Evolutionary conservation across 345 rosid species (phyloP).

Genomic region (Heritiera littoralis): DNA sequence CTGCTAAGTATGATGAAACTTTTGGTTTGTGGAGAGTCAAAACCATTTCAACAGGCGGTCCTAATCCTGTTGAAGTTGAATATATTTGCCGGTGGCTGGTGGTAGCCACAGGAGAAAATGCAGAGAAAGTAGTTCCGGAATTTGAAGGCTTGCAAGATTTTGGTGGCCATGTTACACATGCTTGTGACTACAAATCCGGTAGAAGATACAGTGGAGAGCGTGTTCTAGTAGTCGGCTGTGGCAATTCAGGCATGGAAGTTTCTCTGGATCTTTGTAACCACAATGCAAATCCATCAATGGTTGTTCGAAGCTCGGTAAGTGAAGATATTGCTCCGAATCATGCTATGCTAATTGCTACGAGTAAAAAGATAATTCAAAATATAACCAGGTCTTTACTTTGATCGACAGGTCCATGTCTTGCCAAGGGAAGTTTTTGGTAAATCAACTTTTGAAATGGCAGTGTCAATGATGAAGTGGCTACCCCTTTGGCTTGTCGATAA

Average conservation of each 20-base stretch:
- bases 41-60: constrained; percentile 42
- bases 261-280: constrained; percentile 79
- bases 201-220: constrained; percentile 52
- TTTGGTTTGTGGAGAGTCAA: constrained; percentile 71
- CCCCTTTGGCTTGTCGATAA: constrained; percentile 82
- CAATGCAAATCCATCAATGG: constrained; percentile 73
- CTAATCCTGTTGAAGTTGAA: constrained; percentile 50
- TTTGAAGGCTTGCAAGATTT: constrained; percentile 68
- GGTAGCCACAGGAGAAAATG: constrained; percentile 89
- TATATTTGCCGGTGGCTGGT: constrained; percentile 81
- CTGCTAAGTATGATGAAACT: constrained; percentile 67
- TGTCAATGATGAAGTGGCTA: constrained; percentile 57
- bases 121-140: constrained; percentile 72
- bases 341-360: background rate
- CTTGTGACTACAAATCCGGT: constrained; percentile 81
- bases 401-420: constrained; percentile 71
- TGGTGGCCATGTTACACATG: constrained; percentile 60
- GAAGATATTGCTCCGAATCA: background rate
- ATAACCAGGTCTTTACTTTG: background rate
- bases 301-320: constrained; percentile 80
- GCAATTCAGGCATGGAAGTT: constrained; percentile 94
- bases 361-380: background rate
- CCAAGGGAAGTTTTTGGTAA: constrained; percentile 79
- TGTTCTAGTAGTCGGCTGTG: constrained; percentile 84
- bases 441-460: constrained; percentile 69